Evolutionary conservation across 257 asterid genomes (phyloP).

Genomic region (Cinchona pubescens): DNA sequence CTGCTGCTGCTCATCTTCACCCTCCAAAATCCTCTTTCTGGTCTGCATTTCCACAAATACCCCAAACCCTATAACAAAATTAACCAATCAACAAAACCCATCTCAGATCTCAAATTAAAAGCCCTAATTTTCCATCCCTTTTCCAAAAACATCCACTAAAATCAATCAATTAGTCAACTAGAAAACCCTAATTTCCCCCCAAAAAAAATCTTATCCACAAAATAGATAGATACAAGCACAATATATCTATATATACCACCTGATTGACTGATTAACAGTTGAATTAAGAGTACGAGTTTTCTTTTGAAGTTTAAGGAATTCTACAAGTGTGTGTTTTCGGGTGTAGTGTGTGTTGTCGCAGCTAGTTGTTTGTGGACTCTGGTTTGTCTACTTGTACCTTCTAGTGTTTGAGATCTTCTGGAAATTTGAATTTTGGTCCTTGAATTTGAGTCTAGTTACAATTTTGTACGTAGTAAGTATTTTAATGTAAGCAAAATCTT

Average conservation of each 20-base stretch:
- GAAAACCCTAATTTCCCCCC: conserved; percentile 18
- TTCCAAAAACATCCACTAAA: too few species aligned
- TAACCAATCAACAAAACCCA: background rate
- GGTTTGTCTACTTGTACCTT: background rate
- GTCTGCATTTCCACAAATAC: conserved; percentile 65
- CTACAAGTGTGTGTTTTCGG: background rate
- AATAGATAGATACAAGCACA: background rate
- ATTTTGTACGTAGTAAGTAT: background rate
- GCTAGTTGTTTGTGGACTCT: conserved; percentile 9
- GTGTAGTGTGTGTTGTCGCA: conserved; percentile 9
- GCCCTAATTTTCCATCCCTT: background rate
- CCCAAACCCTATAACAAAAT: conserved; percentile 9
- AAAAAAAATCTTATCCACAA: background rate
- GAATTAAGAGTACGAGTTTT: background rate
- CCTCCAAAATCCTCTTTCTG: conserved; percentile 83
- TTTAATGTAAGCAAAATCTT: background rate
- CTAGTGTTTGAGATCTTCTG: background rate
- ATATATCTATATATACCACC: background rate
- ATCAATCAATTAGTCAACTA: conserved; percentile 1
- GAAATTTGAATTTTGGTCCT: background rate
- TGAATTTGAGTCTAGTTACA: background rate
- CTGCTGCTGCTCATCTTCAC: conserved; percentile 62
- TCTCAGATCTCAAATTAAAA: conserved; percentile 18
- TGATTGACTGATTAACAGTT: conserved; percentile 8
- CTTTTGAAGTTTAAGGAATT: background rate